These are phyloP conservation scores for Talaromyces sp. DNA, from an alignment of 2,329 filamentous ascomycete genomes.

Conservation along the genomic window DNA sequence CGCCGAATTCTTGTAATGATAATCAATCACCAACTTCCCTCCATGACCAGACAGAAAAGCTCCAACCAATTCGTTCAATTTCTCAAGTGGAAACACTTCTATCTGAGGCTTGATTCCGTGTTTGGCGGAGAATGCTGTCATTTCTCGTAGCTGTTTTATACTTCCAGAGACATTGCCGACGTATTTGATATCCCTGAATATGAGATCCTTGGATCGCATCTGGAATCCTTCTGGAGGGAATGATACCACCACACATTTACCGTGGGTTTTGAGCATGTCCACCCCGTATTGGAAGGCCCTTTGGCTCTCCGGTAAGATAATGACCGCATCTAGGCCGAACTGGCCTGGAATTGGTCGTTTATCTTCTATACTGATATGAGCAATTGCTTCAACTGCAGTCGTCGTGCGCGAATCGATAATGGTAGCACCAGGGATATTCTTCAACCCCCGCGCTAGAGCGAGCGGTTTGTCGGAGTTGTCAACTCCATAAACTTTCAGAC, in stretches of 20 bases:
- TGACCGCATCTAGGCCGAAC: conserved; percentile 45
- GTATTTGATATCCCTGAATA: conserved; percentile 23
- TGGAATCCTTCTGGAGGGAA: conserved; percentile 37
- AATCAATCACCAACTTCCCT: conserved; percentile 20
- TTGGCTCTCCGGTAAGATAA: conserved; percentile 39
- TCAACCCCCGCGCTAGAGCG: conserved; percentile 29
- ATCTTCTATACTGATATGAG: conserved; percentile 19
- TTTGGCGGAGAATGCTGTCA: conserved; percentile 20
- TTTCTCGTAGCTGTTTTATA: conserved; percentile 21
- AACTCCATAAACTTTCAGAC: conserved; percentile 47
- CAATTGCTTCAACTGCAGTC: conserved; percentile 26
- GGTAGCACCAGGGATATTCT: conserved; percentile 24
- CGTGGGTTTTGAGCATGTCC: conserved; percentile 27
- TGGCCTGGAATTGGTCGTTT: conserved; percentile 22
- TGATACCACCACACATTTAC: conserved; percentile 43
- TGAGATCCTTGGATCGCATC: conserved; percentile 19
- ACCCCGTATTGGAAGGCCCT: conserved; percentile 15
- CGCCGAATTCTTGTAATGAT: conserved; percentile 1
- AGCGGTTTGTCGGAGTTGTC: conserved; percentile 26
- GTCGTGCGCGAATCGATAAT: conserved; percentile 39
- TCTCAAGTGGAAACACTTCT: conserved; percentile 18
- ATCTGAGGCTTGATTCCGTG: conserved; percentile 20
- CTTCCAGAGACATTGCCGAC: conserved; percentile 21
- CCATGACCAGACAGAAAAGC: conserved; percentile 17
- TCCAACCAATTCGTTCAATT: conserved; percentile 22